Conservation (phyloP, 2,329 filamentous ascomycete genomes). For the Cordyceps cicadae region DNA sequence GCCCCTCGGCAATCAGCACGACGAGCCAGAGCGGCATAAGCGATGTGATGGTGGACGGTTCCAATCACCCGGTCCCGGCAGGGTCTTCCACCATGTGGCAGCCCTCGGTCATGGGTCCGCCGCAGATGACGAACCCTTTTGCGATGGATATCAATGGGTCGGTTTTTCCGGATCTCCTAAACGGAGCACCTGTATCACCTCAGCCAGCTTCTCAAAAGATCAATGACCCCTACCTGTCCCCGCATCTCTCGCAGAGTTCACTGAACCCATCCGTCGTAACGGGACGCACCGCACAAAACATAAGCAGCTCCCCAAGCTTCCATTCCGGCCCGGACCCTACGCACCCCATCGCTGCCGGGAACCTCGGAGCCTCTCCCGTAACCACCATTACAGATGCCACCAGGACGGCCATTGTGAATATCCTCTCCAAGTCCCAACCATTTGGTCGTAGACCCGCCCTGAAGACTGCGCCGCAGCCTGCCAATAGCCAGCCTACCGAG, state of each 20-base stretch:
- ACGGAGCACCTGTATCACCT: conserved; percentile 65
- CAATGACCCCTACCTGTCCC: conserved; percentile 70
- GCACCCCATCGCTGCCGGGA: conserved; percentile 60
- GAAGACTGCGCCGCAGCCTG: conserved; percentile 42
- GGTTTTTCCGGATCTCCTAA: conserved; percentile 70
- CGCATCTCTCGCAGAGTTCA: conserved; percentile 64
- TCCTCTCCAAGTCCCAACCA: conserved; percentile 47
- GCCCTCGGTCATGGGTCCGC: conserved; percentile 59
- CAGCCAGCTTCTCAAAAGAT: conserved; percentile 63
- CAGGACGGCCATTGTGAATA: conserved; percentile 51
- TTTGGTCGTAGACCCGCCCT: conserved; percentile 59
- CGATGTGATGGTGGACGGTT: conserved; percentile 83
- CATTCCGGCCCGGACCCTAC: conserved; percentile 61
- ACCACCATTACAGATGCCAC: conserved; percentile 59
- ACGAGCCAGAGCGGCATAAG: conserved; percentile 87
- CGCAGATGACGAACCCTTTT: conserved; percentile 61
- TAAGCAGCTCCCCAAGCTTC: conserved; percentile 55
- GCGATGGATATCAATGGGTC: conserved; percentile 65
- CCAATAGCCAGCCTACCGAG: conserved; percentile 29
- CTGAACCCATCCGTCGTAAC: conserved; percentile 65
- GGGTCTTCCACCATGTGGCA: conserved; percentile 59
- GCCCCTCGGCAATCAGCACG: conserved; percentile 90
- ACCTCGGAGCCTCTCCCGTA: conserved; percentile 49
- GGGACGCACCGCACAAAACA: conserved; percentile 50
- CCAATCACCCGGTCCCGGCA: conserved; percentile 51